These are phyloP conservation scores for Aphanoascus verrucosus DNA, from an alignment of 2,329 filamentous ascomycete genomes.

Conservation along the genomic window DNA sequence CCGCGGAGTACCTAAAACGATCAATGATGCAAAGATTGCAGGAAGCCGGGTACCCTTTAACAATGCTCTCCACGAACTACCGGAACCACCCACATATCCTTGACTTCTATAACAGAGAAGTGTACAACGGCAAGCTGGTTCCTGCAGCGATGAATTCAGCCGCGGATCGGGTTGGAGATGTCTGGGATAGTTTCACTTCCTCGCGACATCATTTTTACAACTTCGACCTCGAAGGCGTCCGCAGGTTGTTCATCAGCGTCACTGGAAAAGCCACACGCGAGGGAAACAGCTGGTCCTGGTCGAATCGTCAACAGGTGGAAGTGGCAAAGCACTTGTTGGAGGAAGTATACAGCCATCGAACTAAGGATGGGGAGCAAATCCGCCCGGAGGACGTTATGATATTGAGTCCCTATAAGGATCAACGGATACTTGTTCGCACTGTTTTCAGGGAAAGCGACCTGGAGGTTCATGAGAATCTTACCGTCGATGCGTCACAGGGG, in stretches of 20 bases:
- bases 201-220: not conserved
- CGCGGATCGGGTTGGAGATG: not conserved
- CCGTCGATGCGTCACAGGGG: slow-evolving; percentile 7
- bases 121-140: not conserved
- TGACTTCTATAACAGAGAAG: not conserved
- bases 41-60: not conserved
- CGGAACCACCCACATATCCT: not conserved
- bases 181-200: not conserved
- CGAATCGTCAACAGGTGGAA: not conserved
- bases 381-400: slow-evolving; percentile 2
- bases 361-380: not conserved
- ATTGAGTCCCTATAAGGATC: slow-evolving; percentile 2
- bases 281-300: not conserved
- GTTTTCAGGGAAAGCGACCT: not conserved
- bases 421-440: not conserved
- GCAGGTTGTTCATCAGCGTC: not conserved
- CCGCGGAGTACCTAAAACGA: slow-evolving; percentile 7
- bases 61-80: not conserved
- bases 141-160: not conserved
- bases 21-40: slow-evolving; percentile 3
- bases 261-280: not conserved
- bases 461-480: slow-evolving; percentile 2
- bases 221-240: not conserved
- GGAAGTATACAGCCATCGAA: not conserved
- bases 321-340: not conserved